Conservation (phyloP, 2,329 filamentous ascomycete genomes). For the Microdochium bolleyi region DNA sequence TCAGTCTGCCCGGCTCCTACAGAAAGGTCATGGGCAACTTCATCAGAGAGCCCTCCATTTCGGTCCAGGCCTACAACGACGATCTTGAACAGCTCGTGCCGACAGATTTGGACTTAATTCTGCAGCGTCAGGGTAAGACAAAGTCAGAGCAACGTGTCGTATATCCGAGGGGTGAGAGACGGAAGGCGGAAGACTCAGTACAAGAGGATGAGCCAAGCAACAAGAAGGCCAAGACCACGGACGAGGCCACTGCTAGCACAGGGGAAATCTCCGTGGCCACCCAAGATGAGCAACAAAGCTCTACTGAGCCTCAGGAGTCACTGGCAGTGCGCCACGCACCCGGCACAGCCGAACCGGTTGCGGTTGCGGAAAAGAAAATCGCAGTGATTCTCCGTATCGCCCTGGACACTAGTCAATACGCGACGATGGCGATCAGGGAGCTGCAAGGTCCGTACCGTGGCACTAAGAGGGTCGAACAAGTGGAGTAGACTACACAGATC, state of each 20-base stretch:
- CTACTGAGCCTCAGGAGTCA: not conserved
- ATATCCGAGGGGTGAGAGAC: conserved; percentile 15
- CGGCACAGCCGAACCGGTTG: conserved; percentile 3
- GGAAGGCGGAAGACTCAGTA: conserved; percentile 13
- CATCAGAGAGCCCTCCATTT: conserved; percentile 53
- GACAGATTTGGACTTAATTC: conserved; percentile 73
- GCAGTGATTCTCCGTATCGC: conserved; percentile 23
- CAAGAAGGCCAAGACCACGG: conserved; percentile 11
- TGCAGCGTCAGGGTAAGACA: conserved; percentile 9
- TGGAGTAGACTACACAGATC: not conserved
- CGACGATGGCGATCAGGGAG: conserved; percentile 23
- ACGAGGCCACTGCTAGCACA: not conserved
- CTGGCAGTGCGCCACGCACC: not conserved
- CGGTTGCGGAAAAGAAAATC: conserved; percentile 13
- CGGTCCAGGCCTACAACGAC: conserved; percentile 61
- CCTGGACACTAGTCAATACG: conserved; percentile 23
- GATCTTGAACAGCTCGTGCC: conserved; percentile 78
- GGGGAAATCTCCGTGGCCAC: not conserved
- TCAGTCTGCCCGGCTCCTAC: conserved; percentile 83
- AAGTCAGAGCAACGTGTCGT: conserved; percentile 11
- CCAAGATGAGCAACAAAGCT: not conserved
- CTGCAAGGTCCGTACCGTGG: conserved; percentile 13
- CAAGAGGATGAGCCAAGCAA: conserved; percentile 17
- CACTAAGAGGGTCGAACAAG: not conserved
- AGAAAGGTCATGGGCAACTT: conserved; percentile 74